A percentile compares a stretch with the other conserved stretches of the same genome.
Evolutionary conservation across 495 filamentous ascomycete genomes (phyloP).

Genomic region (Trichocladium uniseriatum): DNA sequence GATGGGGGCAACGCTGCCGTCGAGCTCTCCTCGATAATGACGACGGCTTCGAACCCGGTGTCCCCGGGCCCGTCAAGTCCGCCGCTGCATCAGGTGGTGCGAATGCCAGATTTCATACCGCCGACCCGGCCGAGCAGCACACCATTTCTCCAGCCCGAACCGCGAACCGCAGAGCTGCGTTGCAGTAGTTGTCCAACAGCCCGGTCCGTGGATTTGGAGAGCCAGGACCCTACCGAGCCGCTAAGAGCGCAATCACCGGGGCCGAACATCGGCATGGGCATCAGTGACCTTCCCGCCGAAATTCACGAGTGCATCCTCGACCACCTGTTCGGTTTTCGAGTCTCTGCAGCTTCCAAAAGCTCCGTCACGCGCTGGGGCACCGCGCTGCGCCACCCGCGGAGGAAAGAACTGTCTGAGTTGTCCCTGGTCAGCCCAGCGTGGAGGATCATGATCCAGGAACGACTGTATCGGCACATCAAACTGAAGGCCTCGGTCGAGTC

Average conservation of each 20-base stretch:
- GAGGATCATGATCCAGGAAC: conserved; percentile 56
- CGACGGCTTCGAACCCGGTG: conserved; percentile 42
- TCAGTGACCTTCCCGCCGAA: conserved; percentile 55
- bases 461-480: conserved; percentile 65
- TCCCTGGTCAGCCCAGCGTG: conserved; percentile 54
- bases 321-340: conserved; percentile 56
- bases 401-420: conserved; percentile 55
- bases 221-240: conserved; percentile 17
- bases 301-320: conserved; percentile 65
- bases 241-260: conserved; percentile 18
- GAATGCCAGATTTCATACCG: conserved; percentile 41
- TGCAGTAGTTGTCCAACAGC: conserved; percentile 31
- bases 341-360: conserved; percentile 46
- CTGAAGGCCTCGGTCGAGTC: conserved; percentile 58
- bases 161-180: conserved; percentile 33
- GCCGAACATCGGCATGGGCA: conserved; percentile 31
- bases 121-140: conserved; percentile 47
- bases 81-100: conserved; percentile 36
- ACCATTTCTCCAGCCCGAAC: conserved; percentile 46
- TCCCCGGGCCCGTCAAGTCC: conserved; percentile 47
- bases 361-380: conserved; percentile 52
- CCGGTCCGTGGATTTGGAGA: conserved; percentile 17
- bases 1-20: conserved; percentile 37
- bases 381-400: conserved; percentile 55
- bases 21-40: conserved; percentile 42